These are phyloP conservation scores for Agrocybe praecox DNA, from an alignment of 768 basidiomycete genomes.

Conservation along the genomic window DNA sequence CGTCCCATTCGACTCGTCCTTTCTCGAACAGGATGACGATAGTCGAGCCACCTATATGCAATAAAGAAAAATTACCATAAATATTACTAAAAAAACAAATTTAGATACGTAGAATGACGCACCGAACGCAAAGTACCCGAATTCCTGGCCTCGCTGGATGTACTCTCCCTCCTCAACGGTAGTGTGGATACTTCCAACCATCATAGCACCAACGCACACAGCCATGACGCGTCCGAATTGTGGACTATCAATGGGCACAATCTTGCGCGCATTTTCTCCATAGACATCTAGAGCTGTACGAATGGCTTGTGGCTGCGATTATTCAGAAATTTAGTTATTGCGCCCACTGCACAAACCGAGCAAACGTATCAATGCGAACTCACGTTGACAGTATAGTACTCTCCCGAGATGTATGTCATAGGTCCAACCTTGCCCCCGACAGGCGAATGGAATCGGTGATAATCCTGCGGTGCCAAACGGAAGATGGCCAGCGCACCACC, in stretches of 20 bases:
- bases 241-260: slow-evolving; percentile 88
- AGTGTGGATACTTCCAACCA: slow-evolving; percentile 89
- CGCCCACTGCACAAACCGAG: no score
- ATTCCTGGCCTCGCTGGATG: slow-evolving; percentile 84
- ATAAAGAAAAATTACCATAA: not conserved
- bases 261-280: slow-evolving; percentile 91
- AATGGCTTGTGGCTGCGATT: slow-evolving; percentile 95
- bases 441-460: slow-evolving; percentile 91
- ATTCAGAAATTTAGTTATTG: not conserved
- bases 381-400: slow-evolving; percentile 96
- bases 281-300: slow-evolving; percentile 90
- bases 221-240: slow-evolving; percentile 92
- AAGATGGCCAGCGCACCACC: slow-evolving; percentile 91
- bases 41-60: slow-evolving; percentile 76
- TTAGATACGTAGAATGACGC: slow-evolving; percentile 21
- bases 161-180: slow-evolving; percentile 84
- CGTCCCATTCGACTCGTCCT: slow-evolving; percentile 86
- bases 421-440: slow-evolving; percentile 83
- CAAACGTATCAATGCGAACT: slow-evolving; percentile 30
- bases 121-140: slow-evolving; percentile 97
- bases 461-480: slow-evolving; percentile 91
- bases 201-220: slow-evolving; percentile 93
- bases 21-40: slow-evolving; percentile 91
- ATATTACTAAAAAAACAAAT: not conserved
- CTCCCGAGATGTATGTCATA: slow-evolving; percentile 84